Percentiles rank a stretch among this genome's conserved stretches.
Evolutionary conservation across 2,329 filamentous ascomycete genomes (phyloP).

Genomic region (Xylaria multiplex): DNA sequence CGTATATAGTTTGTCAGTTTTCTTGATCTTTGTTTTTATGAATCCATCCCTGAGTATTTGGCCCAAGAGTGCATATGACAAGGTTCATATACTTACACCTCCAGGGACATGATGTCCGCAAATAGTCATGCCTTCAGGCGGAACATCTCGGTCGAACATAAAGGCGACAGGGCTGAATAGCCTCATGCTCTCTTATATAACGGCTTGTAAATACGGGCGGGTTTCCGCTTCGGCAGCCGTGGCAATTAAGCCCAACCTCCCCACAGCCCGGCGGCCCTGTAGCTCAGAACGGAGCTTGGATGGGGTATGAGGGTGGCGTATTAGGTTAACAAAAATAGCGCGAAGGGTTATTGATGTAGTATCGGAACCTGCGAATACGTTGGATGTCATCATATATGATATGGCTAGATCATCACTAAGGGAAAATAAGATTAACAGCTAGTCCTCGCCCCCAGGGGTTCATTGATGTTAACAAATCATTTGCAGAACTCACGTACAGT

Average conservation of each 20-base stretch:
- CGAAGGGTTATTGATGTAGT: slow-evolving; percentile 33
- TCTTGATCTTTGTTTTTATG: neutral
- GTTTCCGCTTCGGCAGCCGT: slow-evolving; percentile 20
- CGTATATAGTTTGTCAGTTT: slow-evolving; percentile 6
- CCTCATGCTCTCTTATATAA: slow-evolving; percentile 32
- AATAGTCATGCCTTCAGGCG: slow-evolving; percentile 32
- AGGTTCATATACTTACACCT: slow-evolving; percentile 27
- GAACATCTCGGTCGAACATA: slow-evolving; percentile 30
- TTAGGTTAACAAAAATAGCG: slow-evolving; percentile 30
- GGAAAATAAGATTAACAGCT: neutral
- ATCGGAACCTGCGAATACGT: slow-evolving; percentile 38
- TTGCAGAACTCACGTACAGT: slow-evolving; percentile 17
- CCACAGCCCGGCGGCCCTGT: slow-evolving; percentile 4
- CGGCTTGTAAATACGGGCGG: slow-evolving; percentile 31
- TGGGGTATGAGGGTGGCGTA: slow-evolving; percentile 18
- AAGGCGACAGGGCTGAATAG: slow-evolving; percentile 18
- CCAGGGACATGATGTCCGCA: slow-evolving; percentile 26
- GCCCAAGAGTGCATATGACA: neutral
- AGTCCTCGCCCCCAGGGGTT: neutral
- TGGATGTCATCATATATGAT: slow-evolving; percentile 37
- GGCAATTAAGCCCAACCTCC: slow-evolving; percentile 15
- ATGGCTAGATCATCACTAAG: slow-evolving; percentile 28
- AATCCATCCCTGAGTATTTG: neutral
- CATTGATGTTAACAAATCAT: neutral
- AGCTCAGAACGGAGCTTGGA: slow-evolving; percentile 28